Evolutionary conservation across 805 yeast genomes (phyloP), one percentile per base, ranked within the genome.

Genomic region (Lachancea mirantina): DNA sequence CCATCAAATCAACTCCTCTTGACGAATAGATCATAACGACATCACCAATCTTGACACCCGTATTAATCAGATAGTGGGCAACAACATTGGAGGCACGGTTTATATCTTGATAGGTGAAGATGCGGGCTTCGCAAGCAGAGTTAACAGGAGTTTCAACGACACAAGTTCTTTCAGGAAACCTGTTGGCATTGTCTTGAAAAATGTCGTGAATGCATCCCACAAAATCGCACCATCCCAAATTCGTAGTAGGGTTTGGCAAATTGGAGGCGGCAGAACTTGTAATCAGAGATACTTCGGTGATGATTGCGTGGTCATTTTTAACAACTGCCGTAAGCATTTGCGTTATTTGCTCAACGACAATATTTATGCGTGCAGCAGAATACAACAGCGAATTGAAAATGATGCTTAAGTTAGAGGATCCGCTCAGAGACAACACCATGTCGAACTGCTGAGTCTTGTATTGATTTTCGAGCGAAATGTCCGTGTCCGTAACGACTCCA

Each of bases 121-220:
- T 62, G 42, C 96, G 74, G 30, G 85, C 73, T 26, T 72, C 56
- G 11, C 59, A 51, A 5, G 75, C 65, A 4, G 54, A 49, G 42
- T 74, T 55, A 26, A 81, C 76, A 41, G 80, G 81, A 16, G 98
- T 89, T 62, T 92, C 99, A 17, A 89, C 80, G 24, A 92, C 95
- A 64, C 97, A 85, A 8, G 82, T 68, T 53, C 95, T 73, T 20
- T 84, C 87, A 3, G 98, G 98, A 55, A 74, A 77, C 46, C 70
- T 70, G 28, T 68, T 76, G 9, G 98, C 96, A 54, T 92, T 94
- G 37, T 70, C 76, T 59, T 82, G 78, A 61, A 92, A 92, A 26
- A 92, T 88, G 50, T 92, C 98, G 52, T 92, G 99, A 48, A 92
- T 94, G 10, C 97, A 88, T 28, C 99, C 98, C 45, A 94, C 72